These are phyloP conservation scores for Aeschynomene evenia DNA, from an alignment of 306 rosid genomes.

Conservation along the genomic window DNA sequence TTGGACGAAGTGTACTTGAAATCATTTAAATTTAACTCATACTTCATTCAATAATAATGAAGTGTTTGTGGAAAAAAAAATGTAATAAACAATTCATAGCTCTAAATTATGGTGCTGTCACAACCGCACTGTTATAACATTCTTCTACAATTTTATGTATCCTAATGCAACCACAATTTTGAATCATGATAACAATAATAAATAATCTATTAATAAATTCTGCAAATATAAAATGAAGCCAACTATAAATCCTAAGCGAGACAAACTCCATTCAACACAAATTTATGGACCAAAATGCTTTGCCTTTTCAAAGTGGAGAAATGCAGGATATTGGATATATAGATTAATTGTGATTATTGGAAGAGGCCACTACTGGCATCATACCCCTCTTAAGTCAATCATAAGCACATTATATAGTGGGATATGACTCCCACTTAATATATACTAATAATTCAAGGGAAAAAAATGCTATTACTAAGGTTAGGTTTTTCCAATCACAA, in stretches of 20 bases:
- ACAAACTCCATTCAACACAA: neutral
- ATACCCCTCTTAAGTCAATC: conserved; percentile 20
- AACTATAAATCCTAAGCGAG: neutral
- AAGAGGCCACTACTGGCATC: conserved; percentile 31
- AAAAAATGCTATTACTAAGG: neutral
- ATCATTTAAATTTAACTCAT: no score
- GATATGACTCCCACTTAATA: conserved; percentile 20
- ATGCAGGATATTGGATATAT: conserved; percentile 20
- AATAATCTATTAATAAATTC: neutral
- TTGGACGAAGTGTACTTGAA: no score
- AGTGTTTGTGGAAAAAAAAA: no score
- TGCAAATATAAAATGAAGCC: neutral
- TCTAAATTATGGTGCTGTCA: no score
- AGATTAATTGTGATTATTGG: neutral
- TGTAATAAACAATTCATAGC: no score
- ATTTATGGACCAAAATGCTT: conserved; percentile 4
- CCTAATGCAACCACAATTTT: no score
- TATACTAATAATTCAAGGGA: neutral
- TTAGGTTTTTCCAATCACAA: neutral
- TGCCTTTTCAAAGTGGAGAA: conserved; percentile 17
- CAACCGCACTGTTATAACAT: no score
- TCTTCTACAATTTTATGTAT: no score
- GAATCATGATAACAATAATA: no score
- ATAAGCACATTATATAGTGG: neutral
- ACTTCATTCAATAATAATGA: no score